Conservation (phyloP, 495 filamentous ascomycete genomes). For the Hypoxylon cercidicola region DNA sequence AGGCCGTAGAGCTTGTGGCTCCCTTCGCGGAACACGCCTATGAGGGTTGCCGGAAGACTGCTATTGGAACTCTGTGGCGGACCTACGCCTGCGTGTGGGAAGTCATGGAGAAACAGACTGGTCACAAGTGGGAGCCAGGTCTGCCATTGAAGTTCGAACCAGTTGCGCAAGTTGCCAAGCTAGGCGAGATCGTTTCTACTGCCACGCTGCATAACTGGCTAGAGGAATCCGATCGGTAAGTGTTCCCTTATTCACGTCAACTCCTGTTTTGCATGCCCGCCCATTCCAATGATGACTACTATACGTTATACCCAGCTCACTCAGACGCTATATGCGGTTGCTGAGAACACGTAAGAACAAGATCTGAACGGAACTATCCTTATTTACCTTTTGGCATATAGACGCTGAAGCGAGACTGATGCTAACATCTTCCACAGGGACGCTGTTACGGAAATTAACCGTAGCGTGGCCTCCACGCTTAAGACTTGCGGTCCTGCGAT, state of each 20-base stretch:
- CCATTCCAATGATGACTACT: constrained; percentile 79
- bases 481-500: constrained; percentile 92
- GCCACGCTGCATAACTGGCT: constrained; percentile 86
- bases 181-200: constrained; percentile 86
- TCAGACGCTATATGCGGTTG: constrained; percentile 89
- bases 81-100: constrained; percentile 92
- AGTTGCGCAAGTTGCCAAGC: constrained; percentile 78
- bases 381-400: constrained; percentile 8
- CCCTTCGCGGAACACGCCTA: constrained; percentile 86
- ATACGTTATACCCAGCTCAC: constrained; percentile 99
- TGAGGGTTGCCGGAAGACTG: constrained; percentile 91
- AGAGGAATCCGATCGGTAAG: constrained; percentile 92
- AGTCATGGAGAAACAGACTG: constrained; percentile 80
- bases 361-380: constrained; percentile 54
- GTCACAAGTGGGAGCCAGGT: constrained; percentile 87
- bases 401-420: constrained; percentile 23
- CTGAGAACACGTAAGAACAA: constrained; percentile 78
- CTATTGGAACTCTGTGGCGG: constrained; percentile 90
- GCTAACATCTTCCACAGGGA: constrained; percentile 68
- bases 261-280: constrained; percentile 16
- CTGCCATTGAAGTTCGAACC: constrained; percentile 84
- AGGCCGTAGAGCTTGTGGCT: constrained; percentile 83
- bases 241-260: constrained; percentile 41
- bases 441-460: constrained; percentile 94
- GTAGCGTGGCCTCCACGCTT: constrained; percentile 90